These are phyloP conservation scores for Cryptococcus sp. DNA, from an alignment of 1,284 basidiomycete genomes.

Conservation along the genomic window DNA sequence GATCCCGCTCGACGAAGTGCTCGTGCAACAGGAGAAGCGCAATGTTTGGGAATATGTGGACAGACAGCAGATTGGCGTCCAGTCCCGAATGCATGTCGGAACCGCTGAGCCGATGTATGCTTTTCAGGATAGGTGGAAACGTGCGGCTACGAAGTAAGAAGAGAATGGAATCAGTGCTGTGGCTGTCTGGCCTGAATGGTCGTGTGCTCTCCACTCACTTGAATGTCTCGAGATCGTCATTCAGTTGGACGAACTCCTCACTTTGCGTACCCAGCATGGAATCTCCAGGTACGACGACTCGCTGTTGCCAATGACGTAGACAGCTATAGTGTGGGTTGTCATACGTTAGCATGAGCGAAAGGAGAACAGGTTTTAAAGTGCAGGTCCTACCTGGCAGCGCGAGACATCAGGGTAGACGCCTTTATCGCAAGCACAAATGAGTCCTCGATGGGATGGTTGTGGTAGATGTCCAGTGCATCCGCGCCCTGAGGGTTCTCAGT, in stretches of 20 bases:
- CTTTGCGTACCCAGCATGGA: conserved; percentile 22
- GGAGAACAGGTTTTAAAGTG: too few species aligned
- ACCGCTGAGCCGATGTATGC: conserved; percentile 31
- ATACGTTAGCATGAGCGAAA: background rate
- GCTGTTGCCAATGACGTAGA: conserved; percentile 43
- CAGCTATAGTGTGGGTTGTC: conserved; percentile 16
- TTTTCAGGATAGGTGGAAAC: conserved; percentile 32
- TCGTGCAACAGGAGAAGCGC: conserved; percentile 38
- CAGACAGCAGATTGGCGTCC: conserved; percentile 36
- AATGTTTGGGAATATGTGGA: conserved; percentile 45
- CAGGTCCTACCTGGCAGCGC: conserved; percentile 16
- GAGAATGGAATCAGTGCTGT: background rate
- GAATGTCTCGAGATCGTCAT: conserved; percentile 37
- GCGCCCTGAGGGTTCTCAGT: conserved; percentile 38
- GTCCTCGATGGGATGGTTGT: conserved; percentile 41
- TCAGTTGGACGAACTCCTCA: conserved; percentile 26
- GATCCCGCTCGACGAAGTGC: conserved; percentile 37
- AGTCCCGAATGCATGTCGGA: conserved; percentile 15
- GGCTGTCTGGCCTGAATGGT: background rate
- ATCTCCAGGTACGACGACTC: conserved; percentile 33
- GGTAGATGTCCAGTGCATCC: conserved; percentile 24
- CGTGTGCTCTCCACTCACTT: conserved; percentile 24
- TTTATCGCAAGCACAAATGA: conserved; percentile 42
- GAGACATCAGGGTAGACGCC: conserved; percentile 30
- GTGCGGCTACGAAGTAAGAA: conserved; percentile 12